Base-by-base conservation (phyloP, 768 basidiomycete species). In the Stropharia rugosoannulata region DNA sequence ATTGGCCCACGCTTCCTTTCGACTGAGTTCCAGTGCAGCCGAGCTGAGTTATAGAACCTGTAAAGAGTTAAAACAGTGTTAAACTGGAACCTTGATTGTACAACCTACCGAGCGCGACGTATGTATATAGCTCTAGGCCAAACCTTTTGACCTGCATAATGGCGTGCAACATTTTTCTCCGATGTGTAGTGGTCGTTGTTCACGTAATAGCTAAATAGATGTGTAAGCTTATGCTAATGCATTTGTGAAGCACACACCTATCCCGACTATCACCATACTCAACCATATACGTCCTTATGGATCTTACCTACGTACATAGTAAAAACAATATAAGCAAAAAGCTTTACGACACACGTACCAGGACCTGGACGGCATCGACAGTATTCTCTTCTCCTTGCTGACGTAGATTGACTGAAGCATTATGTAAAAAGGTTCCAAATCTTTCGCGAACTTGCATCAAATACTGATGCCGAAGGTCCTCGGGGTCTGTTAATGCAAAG, bases 321-420 rank as follows among this genome's bases (percentile, higher is more conserved):
- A 35, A 37, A 43, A 12, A 19, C 8, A 7, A 36, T 15, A 32
- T 12, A 32, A 9, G 8, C 32, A 16, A 18, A 29, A 7, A 27
- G 18, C 44, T 51, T 29, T 27, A 16, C 13, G 11, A 41, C 27
- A 27, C 19, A 71, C 82, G 53, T 60, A 89, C 89, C 54, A 91
- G 73, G 66, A 84, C 81, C 60, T 87, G 81, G 15, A 93, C 87
- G 5, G 87, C 85, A 69, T 95, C 93, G 7, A 95, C 83, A 2
- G 86, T 87, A 60, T 87, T 89, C 69, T 90, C 87, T 64, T 89
- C 86, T 5, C 89, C 90, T 68, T 90, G 89, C 57, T 82, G 78
- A 36, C 80, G 80, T 60, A 93, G 69, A 15, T 82, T 80, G 5
- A 76, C 73, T 0, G 92, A 91, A 0, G 90, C 89, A 22, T 75